Evolutionary conservation across 2,329 filamentous ascomycete species (phyloP).

Genomic region (Clarireedia paspali): DNA sequence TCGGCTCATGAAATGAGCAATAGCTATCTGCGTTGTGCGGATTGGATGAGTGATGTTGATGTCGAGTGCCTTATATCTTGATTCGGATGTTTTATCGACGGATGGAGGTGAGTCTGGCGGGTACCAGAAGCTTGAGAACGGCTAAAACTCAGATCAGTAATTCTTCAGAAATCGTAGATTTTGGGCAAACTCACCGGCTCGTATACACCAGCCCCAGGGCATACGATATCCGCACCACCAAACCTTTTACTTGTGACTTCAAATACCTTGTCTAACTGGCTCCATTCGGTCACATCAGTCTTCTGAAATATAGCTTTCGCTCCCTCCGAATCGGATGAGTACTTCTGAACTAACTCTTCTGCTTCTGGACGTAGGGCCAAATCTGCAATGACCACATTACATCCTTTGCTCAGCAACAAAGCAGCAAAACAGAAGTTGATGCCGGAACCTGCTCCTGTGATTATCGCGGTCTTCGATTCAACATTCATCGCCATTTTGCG

Average conservation of each 20-base stretch:
- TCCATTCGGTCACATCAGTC: slow-evolving; percentile 38
- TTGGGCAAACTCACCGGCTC: slow-evolving; percentile 32
- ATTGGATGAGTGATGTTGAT: slow-evolving; percentile 47
- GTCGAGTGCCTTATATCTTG: slow-evolving; percentile 38
- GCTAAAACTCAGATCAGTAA: slow-evolving; percentile 23
- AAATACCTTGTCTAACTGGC: slow-evolving; percentile 30
- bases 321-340: slow-evolving; percentile 11
- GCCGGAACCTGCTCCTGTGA: slow-evolving; percentile 48
- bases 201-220: slow-evolving; percentile 39
- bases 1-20: slow-evolving; percentile 37
- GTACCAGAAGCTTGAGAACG: slow-evolving; percentile 42
- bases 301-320: slow-evolving; percentile 34
- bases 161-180: too few relatives aligned
- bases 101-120: slow-evolving; percentile 37
- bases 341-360: slow-evolving; percentile 24
- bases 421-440: slow-evolving; percentile 39
- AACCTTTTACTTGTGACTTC: slow-evolving; percentile 29
- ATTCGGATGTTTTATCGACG: slow-evolving; percentile 32
- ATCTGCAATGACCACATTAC: slow-evolving; percentile 41
- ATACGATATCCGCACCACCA: slow-evolving; percentile 31
- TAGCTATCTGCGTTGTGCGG: slow-evolving; percentile 41
- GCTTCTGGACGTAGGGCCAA: slow-evolving; percentile 37
- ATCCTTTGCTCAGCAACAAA: slow-evolving; percentile 34
- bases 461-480: slow-evolving; percentile 41
- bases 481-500: slow-evolving; percentile 29